phyloP scores from a whole-genome alignment of 768 basidiomycete species.

The Symmetrospora coprosmae region DNA sequence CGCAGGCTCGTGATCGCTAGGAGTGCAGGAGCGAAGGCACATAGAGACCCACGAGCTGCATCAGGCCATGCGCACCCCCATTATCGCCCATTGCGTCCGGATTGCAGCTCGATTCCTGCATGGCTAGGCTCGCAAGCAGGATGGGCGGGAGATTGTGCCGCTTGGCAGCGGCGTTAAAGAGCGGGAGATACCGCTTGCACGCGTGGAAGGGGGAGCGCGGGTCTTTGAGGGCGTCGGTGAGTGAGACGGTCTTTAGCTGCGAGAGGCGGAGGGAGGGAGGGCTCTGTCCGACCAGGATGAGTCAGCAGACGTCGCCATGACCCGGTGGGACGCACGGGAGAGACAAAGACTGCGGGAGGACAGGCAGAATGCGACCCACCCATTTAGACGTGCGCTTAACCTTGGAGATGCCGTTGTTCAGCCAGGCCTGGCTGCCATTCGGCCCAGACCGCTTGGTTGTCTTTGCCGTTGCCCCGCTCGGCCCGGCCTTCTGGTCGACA shows the following conservation, averaged over 20 bases:
- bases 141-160: constrained; percentile 50
- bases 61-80: constrained; percentile 16
- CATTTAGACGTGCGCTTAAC: background rate
- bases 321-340: no score
- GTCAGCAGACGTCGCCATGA: background rate
- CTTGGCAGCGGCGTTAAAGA: constrained; percentile 49
- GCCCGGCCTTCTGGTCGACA: constrained; percentile 2
- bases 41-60: constrained; percentile 27
- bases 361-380: background rate
- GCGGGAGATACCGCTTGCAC: constrained; percentile 44
- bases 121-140: constrained; percentile 66
- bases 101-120: constrained; percentile 87
- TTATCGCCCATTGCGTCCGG: background rate
- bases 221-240: constrained; percentile 43
- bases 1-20: background rate
- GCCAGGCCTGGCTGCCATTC: constrained; percentile 10
- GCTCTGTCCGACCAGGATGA: background rate
- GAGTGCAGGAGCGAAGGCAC: no score
- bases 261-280: constrained; percentile 39
- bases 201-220: constrained; percentile 46
- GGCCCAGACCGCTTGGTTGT: background rate
- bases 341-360: no score
- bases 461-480: background rate
- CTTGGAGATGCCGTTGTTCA: constrained; percentile 3
- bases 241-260: constrained; percentile 39